Percentiles rank a stretch among this genome's conserved stretches.
phyloP scores from a whole-genome alignment of 2,329 filamentous ascomycete genomes.

The Diaporthe sp. region DNA sequence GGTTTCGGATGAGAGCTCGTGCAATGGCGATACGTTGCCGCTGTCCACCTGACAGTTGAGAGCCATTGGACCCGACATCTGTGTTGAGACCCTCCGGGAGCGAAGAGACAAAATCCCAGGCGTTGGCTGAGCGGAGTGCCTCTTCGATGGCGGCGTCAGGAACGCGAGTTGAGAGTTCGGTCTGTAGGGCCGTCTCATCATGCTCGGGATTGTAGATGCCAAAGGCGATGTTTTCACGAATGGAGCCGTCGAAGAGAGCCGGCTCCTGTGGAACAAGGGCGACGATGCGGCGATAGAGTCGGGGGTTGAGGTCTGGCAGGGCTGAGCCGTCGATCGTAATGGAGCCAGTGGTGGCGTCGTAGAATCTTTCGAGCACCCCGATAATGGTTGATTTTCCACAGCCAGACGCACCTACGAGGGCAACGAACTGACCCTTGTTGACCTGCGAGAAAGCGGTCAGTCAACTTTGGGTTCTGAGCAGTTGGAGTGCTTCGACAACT shows the following conservation, averaged over 20 bases:
- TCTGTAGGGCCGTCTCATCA: not conserved
- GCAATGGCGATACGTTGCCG: constrained; percentile 36
- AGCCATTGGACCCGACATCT: constrained; percentile 6
- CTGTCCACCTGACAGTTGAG: constrained; percentile 34
- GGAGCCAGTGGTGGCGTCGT: constrained; percentile 62
- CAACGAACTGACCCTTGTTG: constrained; percentile 46
- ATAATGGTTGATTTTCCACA: constrained; percentile 58
- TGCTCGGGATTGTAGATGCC: constrained; percentile 44
- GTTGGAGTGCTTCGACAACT: not conserved
- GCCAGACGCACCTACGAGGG: constrained; percentile 49
- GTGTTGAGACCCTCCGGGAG: constrained; percentile 37
- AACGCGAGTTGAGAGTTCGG: constrained; percentile 3
- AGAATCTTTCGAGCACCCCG: constrained; percentile 60
- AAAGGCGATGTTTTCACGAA: constrained; percentile 50
- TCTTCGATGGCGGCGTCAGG: constrained; percentile 45
- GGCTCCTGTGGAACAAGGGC: constrained; percentile 68
- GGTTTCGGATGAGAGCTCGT: constrained; percentile 29
- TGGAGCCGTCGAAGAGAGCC: constrained; percentile 66
- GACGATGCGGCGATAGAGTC: constrained; percentile 65
- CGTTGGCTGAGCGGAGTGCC: constrained; percentile 48
- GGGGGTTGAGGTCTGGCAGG: constrained; percentile 63
- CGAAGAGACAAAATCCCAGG: constrained; percentile 45
- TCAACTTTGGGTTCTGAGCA: not conserved
- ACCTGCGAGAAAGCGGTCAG: not conserved
- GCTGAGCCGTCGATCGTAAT: constrained; percentile 69